A percentile compares a stretch with the other conserved stretches of the same genome.
phyloP scores from a whole-genome alignment of 2,329 filamentous ascomycete genomes.

The Sporothrix brunneoviolacea region DNA sequence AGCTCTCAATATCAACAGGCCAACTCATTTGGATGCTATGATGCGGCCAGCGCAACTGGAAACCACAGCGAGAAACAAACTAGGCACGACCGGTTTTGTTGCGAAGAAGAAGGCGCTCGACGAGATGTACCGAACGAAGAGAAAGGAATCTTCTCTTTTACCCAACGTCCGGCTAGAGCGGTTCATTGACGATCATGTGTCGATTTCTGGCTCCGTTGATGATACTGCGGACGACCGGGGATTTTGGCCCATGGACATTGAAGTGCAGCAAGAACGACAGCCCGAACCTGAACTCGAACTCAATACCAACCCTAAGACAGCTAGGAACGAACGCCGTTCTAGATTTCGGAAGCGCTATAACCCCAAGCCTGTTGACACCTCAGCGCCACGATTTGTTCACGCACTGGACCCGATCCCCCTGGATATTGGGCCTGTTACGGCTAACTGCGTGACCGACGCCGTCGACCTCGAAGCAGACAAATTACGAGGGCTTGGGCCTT shows the following conservation, averaged over 20 bases:
- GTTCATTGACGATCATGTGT: constrained; percentile 20
- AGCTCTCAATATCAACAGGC: neutral
- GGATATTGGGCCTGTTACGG: constrained; percentile 8
- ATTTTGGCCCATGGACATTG: neutral
- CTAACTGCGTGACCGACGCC: neutral
- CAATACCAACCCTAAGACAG: neutral
- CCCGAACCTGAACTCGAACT: neutral
- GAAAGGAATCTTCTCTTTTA: constrained; percentile 18
- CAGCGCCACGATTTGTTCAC: constrained; percentile 46
- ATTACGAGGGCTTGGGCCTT: constrained; percentile 51
- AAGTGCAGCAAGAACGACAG: neutral
- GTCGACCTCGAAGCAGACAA: constrained; percentile 26
- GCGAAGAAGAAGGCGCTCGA: constrained; percentile 49
- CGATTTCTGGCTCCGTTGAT: neutral
- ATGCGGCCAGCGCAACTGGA: constrained; percentile 49
- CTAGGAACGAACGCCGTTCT: constrained; percentile 17
- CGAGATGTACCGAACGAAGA: constrained; percentile 41
- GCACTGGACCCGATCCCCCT: constrained; percentile 45
- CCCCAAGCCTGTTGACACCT: constrained; percentile 41
- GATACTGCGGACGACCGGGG: neutral
- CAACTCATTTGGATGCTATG: neutral
- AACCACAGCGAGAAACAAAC: constrained; percentile 31
- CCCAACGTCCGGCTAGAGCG: constrained; percentile 30
- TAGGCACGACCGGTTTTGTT: constrained; percentile 35
- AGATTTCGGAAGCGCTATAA: constrained; percentile 38